These are phyloP conservation scores for Boeremia exigua DNA, from an alignment of 2,329 filamentous ascomycete species.

Conservation along the genomic window DNA sequence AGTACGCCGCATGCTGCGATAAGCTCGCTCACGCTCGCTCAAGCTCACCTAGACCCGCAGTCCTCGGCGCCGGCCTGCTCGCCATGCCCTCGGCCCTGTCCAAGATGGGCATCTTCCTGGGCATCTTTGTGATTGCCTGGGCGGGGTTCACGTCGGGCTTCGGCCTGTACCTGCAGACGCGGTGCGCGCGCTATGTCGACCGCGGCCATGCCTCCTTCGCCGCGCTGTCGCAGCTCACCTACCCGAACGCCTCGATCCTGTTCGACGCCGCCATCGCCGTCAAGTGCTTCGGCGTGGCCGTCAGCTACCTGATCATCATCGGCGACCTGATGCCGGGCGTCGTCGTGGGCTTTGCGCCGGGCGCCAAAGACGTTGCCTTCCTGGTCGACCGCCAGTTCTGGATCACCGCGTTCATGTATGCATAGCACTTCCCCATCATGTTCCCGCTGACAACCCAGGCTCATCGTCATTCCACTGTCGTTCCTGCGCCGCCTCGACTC, in stretches of 20 bases:
- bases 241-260: slow-evolving; percentile 91
- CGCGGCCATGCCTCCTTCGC: slow-evolving; percentile 91
- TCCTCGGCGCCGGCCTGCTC: slow-evolving; percentile 91
- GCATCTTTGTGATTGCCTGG: slow-evolving; percentile 86
- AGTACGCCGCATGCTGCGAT: slow-evolving; percentile 62
- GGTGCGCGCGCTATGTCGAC: slow-evolving; percentile 92
- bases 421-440: background rate
- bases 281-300: slow-evolving; percentile 96
- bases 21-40: no score
- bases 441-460: slow-evolving; percentile 56
- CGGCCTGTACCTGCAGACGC: slow-evolving; percentile 91
- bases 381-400: slow-evolving; percentile 92
- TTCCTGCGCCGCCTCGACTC: slow-evolving; percentile 92
- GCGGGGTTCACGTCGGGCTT: slow-evolving; percentile 88
- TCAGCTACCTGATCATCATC: slow-evolving; percentile 98
- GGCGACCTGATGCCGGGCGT: slow-evolving; percentile 98
- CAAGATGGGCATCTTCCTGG: slow-evolving; percentile 91
- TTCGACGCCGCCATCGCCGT: slow-evolving; percentile 96
- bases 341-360: slow-evolving; percentile 76
- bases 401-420: slow-evolving; percentile 94
- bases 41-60: no score
- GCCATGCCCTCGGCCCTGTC: slow-evolving; percentile 96
- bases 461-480: slow-evolving; percentile 91
- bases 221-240: slow-evolving; percentile 94
- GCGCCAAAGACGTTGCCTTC: slow-evolving; percentile 70